Evolutionary conservation across 2,329 filamentous ascomycete species (phyloP).

Genomic region (Claviceps arundinis): DNA sequence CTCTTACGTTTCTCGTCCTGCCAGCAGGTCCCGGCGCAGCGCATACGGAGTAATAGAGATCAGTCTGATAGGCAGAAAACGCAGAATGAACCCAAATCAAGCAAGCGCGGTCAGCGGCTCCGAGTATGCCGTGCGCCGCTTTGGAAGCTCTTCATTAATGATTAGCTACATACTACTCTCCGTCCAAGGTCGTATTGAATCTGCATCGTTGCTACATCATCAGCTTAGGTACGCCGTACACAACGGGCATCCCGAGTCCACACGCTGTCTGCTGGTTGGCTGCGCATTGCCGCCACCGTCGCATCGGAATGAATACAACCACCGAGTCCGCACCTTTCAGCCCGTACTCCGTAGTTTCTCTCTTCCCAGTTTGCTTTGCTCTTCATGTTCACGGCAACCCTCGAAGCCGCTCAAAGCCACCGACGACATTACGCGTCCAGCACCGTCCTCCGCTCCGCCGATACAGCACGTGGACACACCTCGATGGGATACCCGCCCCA

Average conservation of each 20-base stretch:
- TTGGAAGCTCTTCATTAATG: not conserved
- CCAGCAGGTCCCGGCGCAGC: not conserved
- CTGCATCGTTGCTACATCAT: not conserved
- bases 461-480: slow-evolving; percentile 2
- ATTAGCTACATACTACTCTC: not conserved
- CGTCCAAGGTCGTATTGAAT: not conserved
- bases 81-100: not conserved
- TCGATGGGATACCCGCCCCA: slow-evolving; percentile 8
- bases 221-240: not conserved
- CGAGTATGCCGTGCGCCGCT: slow-evolving; percentile 2
- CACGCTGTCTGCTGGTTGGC: slow-evolving; percentile 2
- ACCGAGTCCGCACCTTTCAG: slow-evolving; percentile 1
- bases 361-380: not conserved
- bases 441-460: slow-evolving; percentile 1
- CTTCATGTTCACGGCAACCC: not conserved
- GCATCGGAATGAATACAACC: slow-evolving; percentile 8
- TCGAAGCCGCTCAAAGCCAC: slow-evolving; percentile 6
- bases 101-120: not conserved
- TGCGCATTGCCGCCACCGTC: slow-evolving; percentile 9
- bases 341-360: not conserved
- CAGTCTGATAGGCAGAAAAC: not conserved
- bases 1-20: no score
- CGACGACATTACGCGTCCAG: slow-evolving; percentile 4
- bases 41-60: not conserved
- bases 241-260: not conserved